Evolutionary conservation across 2,329 filamentous ascomycete species (phyloP).

Genomic region (Sporothrix dimorphospora): DNA sequence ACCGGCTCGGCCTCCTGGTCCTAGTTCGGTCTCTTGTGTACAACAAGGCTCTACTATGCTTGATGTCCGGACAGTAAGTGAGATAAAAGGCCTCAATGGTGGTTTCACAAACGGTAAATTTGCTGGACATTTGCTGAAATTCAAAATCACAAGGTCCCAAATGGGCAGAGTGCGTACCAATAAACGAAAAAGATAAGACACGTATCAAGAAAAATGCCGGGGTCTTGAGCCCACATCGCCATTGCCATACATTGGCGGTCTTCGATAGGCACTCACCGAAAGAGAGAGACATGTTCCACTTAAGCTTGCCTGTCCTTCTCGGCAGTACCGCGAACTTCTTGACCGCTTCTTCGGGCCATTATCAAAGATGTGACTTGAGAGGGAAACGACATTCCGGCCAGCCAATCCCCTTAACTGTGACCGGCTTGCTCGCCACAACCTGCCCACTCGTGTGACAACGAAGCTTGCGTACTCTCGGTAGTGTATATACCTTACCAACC

Average conservation of each 20-base stretch:
- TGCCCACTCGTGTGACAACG: neutral
- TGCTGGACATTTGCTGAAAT: neutral
- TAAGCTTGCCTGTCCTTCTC: neutral
- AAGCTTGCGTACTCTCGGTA: neutral
- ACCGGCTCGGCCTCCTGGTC: neutral
- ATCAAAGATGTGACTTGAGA: neutral
- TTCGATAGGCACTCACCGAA: neutral
- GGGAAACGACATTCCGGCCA: neutral
- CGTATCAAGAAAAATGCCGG: neutral
- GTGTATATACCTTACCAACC: neutral
- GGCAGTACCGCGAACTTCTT: neutral
- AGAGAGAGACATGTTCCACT: conserved; percentile 22
- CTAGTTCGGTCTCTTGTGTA: neutral
- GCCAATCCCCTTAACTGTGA: neutral
- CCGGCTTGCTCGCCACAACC: neutral
- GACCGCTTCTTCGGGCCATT: conserved; percentile 20
- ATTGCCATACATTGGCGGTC: neutral
- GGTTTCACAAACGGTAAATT: conserved; percentile 17
- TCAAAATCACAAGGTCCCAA: neutral
- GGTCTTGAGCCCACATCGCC: neutral
- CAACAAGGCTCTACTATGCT: conserved; percentile 1
- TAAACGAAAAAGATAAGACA: neutral
- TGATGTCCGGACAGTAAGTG: conserved; percentile 17
- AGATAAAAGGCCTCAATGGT: conserved; percentile 25
- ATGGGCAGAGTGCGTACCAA: neutral